These are phyloP conservation scores for Trichoderma sp. DNA, from an alignment of 2,329 filamentous ascomycete genomes.

Conservation along the genomic window DNA sequence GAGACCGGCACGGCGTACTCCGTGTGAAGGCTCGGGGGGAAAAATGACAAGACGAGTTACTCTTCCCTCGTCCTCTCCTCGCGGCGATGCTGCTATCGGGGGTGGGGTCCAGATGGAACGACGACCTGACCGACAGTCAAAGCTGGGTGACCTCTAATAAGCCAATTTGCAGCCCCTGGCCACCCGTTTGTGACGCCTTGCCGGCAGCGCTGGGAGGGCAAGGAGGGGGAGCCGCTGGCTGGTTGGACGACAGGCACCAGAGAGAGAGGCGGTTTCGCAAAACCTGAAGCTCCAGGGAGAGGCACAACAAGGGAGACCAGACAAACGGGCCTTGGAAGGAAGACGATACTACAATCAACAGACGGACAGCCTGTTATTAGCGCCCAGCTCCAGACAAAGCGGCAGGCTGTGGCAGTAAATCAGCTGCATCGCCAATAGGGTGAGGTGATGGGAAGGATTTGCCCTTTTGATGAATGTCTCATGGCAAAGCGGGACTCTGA, in stretches of 20 bases:
- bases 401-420: conserved; percentile 12
- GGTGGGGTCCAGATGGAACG: conserved; percentile 21
- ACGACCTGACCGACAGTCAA: conserved; percentile 26
- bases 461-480: conserved; percentile 25
- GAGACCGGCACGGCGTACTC: background rate
- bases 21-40: background rate
- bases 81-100: conserved; percentile 11
- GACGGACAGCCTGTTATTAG: background rate
- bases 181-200: conserved; percentile 24
- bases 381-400: background rate
- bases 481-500: conserved; percentile 27
- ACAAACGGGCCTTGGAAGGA: background rate
- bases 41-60: background rate
- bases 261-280: background rate
- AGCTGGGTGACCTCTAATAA: conserved; percentile 18
- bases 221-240: background rate
- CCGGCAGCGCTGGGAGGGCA: background rate
- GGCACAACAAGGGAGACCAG: background rate
- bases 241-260: conserved; percentile 10
- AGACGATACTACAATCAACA: background rate
- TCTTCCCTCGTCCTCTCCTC: background rate
- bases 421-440: background rate
- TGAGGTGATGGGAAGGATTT: conserved; percentile 14
- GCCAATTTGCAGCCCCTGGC: conserved; percentile 25
- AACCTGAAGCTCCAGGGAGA: background rate